These are phyloP conservation scores for Peniophora sp. DNA, from an alignment of 1,284 basidiomycete species.

Conservation along the genomic window DNA sequence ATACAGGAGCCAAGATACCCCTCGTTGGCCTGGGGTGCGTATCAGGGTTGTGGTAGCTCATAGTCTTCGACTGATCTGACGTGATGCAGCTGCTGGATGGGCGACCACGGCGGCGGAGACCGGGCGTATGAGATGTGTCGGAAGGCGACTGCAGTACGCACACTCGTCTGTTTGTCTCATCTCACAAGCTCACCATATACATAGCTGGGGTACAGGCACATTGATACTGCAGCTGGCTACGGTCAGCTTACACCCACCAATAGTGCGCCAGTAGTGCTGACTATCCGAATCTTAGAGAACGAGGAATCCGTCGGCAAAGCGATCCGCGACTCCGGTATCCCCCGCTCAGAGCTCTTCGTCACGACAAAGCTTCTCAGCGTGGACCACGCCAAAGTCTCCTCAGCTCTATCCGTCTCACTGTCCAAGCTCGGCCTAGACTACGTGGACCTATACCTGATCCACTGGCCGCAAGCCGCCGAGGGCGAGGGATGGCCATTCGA, in stretches of 20 bases:
- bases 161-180: no score
- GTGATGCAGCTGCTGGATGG: neutral
- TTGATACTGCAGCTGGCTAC: constrained; percentile 5
- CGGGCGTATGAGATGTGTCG: no score
- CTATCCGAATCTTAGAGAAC: constrained; percentile 23
- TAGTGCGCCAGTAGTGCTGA: constrained; percentile 3
- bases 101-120: no score
- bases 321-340: constrained; percentile 35
- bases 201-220: neutral
- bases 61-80: constrained; percentile 23
- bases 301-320: constrained; percentile 42
- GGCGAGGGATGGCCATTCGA: no score
- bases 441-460: constrained; percentile 67
- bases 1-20: no score
- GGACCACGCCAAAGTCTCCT: constrained; percentile 37
- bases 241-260: no score
- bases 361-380: constrained; percentile 35
- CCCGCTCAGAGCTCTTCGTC: constrained; percentile 41
- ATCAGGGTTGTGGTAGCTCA: constrained; percentile 25
- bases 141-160: no score
- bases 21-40: no score
- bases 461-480: constrained; percentile 42
- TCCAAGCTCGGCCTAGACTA: constrained; percentile 51
- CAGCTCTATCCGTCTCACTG: constrained; percentile 49
- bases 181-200: no score